These are phyloP conservation scores for Globisporangium mamillatum DNA, from an alignment of 352 stramenopile genomes.

Conservation along the genomic window DNA sequence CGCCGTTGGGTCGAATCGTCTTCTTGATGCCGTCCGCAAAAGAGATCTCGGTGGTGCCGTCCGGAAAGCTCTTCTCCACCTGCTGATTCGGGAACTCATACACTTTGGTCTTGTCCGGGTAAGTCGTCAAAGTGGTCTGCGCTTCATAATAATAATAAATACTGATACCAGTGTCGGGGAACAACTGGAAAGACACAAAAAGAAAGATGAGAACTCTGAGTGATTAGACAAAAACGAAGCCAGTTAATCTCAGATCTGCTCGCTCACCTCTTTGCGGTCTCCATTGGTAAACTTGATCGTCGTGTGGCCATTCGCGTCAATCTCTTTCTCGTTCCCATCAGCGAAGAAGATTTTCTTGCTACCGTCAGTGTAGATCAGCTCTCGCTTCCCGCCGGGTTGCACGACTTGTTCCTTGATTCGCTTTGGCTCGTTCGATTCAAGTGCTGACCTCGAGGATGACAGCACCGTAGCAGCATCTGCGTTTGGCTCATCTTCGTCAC, in stretches of 20 bases:
- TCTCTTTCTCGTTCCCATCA: constrained; percentile 94
- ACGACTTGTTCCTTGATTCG: constrained; percentile 37
- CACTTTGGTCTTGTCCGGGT: constrained; percentile 91
- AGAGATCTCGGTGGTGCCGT: constrained; percentile 93
- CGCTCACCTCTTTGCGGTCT: constrained; percentile 90
- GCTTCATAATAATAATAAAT: constrained; percentile 94
- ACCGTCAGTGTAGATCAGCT: constrained; percentile 56
- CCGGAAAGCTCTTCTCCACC: constrained; percentile 90
- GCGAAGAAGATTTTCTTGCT: constrained; percentile 81
- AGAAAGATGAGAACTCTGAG: neutral
- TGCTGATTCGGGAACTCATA: constrained; percentile 97
- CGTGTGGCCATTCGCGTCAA: constrained; percentile 82
- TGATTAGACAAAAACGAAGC: neutral
- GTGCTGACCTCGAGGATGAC: neutral
- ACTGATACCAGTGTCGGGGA: constrained; percentile 82
- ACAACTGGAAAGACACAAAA: constrained; percentile 26
- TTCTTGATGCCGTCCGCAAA: constrained; percentile 95
- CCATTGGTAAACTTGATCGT: constrained; percentile 94
- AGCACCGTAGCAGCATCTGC: neutral
- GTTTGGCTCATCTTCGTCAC: neutral
- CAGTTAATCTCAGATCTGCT: neutral
- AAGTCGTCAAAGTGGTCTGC: constrained; percentile 93
- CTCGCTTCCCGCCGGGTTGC: constrained; percentile 55
- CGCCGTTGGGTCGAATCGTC: constrained; percentile 64
- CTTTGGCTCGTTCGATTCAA: constrained; percentile 5